Percentiles rank a stretch among this genome's conserved stretches.
Evolutionary conservation across 495 filamentous ascomycete genomes (phyloP).

Genomic region (Penicillium desertorum): DNA sequence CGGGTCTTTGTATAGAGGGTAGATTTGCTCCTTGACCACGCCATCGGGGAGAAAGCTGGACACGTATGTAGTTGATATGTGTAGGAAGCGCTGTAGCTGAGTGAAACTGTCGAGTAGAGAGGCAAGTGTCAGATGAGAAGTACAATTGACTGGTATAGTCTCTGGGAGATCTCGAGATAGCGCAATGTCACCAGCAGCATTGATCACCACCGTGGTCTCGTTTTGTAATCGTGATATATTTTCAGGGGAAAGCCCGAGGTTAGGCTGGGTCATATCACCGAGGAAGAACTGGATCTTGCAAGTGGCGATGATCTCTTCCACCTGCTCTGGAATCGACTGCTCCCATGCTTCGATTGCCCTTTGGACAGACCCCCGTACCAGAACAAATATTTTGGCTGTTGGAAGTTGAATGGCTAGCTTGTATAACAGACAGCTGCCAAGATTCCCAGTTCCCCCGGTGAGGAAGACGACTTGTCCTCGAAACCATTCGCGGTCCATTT

Average conservation of each 20-base stretch:
- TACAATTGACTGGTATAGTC: slow-evolving; percentile 18
- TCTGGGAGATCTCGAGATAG: slow-evolving; percentile 10
- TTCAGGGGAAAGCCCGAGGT: slow-evolving; percentile 7
- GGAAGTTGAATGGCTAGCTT: slow-evolving; percentile 25
- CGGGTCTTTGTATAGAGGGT: slow-evolving; percentile 3
- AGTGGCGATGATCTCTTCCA: slow-evolving; percentile 22
- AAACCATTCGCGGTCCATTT: slow-evolving; percentile 12
- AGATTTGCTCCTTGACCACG: slow-evolving; percentile 13
- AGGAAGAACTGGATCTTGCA: slow-evolving; percentile 17
- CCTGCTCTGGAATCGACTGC: slow-evolving; percentile 21
- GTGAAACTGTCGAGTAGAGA: slow-evolving; percentile 8
- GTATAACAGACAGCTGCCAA: slow-evolving; percentile 27
- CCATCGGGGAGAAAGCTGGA: slow-evolving; percentile 19
- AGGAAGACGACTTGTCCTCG: slow-evolving; percentile 25
- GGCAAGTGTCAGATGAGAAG: slow-evolving; percentile 2
- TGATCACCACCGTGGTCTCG: slow-evolving; percentile 18
- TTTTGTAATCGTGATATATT: slow-evolving; percentile 7
- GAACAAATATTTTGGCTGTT: slow-evolving; percentile 19
- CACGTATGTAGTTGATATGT: slow-evolving; percentile 18
- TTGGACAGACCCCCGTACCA: slow-evolving; percentile 15
- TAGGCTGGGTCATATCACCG: slow-evolving; percentile 20
- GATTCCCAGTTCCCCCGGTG: slow-evolving; percentile 24
- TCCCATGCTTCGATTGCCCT: slow-evolving; percentile 20
- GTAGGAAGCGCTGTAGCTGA: slow-evolving; percentile 11
- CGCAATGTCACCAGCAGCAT: slow-evolving; percentile 21